Evolutionary conservation across 2,329 filamentous ascomycete genomes (phyloP), one percentile per base, ranked within the genome.

Genomic region (Triangularia verruculosa): DNA sequence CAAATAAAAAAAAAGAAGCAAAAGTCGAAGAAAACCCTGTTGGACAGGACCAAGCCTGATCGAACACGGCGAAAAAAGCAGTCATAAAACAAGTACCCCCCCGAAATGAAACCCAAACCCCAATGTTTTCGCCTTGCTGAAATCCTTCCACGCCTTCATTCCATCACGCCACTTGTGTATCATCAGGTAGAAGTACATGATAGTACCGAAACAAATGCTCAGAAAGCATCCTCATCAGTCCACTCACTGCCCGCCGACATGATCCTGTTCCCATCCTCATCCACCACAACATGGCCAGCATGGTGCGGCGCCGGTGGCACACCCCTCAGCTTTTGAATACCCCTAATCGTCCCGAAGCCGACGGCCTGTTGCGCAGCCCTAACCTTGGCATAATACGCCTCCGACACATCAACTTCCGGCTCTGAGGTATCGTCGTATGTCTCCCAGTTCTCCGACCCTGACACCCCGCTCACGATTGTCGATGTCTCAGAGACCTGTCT

Each of bases 381-480:
- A 61, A 93, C 79, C 76, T 91, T 92, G 68, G 91, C 89, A 72
- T 92, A 92, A 76, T 96, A 96, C 9, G 86, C 83, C 65, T 95
- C 91, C 3, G 88, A 88, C 0, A 85, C 85, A 73, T 97, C 93
- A 24, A 83, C 82, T 71, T 92, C 90, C 0, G 89, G 86, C 71
- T 92, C 89, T 66, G 89, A 92, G 68, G 84, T 87, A 74, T 96
- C 92, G 70, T 95, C 93, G 71, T 95, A 98, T 9, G 93, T 97
- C 77, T 98, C 94, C 94, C 94, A 98, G 75, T 98, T 98, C 77
- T 98, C 94, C 3, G 92, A 96, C 1, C 91, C 92, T 4, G 91
- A 92, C 25, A 90, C 83, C 22, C 83, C 83, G 1, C 90, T 92
- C n/a, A 91, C 93, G 0, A 89, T 89, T 68, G 87, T 88, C 12